These are phyloP conservation scores for Globisporangium uncinulatum DNA, from an alignment of 352 stramenopile species.

Conservation along the genomic window DNA sequence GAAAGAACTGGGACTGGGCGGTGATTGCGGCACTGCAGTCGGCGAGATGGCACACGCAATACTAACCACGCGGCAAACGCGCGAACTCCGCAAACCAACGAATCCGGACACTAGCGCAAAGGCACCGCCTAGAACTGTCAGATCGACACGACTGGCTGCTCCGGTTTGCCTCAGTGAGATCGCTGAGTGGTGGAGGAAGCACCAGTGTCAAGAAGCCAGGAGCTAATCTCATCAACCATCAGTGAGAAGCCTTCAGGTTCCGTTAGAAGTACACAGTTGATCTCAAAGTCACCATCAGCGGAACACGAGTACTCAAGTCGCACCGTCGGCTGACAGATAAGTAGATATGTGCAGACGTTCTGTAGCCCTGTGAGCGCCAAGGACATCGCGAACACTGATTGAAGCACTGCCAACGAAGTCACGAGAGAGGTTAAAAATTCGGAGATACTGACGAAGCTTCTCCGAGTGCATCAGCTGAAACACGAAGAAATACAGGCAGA, in stretches of 20 bases:
- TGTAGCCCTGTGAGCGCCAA: no score
- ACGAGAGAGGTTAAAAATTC: no score
- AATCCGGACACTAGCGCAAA: constrained; percentile 7
- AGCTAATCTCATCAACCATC: background rate
- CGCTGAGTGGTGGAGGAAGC: constrained; percentile 51
- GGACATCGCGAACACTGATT: no score
- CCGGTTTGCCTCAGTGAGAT: constrained; percentile 26
- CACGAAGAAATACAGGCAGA: no score
- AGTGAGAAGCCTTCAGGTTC: background rate
- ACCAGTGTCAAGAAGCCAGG: constrained; percentile 5
- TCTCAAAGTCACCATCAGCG: background rate
- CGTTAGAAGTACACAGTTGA: background rate
- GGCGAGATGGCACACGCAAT: background rate
- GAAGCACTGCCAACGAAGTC: no score
- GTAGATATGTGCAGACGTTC: no score
- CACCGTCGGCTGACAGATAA: no score
- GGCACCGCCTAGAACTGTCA: constrained; percentile 3
- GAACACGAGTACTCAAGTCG: background rate
- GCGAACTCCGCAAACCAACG: background rate
- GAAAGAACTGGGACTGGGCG: constrained; percentile 18
- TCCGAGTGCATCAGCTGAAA: no score
- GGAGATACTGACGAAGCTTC: no score
- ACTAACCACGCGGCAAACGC: constrained; percentile 3
- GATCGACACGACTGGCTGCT: background rate
- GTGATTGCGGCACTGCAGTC: background rate